Percentiles rank a stretch among this genome's conserved stretches.
These are phyloP conservation scores for Extremus antarcticus DNA, from an alignment of 495 filamentous ascomycete species.

Conservation along the genomic window DNA sequence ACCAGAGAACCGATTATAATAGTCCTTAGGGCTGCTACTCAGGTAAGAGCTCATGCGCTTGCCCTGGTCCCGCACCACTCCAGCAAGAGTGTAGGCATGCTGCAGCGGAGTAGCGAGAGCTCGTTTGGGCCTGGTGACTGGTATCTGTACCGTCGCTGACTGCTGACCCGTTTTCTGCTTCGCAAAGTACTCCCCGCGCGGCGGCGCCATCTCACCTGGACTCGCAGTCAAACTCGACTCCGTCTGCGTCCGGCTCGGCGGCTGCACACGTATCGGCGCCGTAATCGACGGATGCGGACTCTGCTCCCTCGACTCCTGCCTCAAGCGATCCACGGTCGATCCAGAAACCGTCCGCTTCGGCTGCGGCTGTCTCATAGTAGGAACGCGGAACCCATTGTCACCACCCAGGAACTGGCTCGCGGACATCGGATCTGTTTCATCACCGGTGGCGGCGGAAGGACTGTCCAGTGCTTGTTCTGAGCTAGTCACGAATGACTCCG, in stretches of 20 bases:
- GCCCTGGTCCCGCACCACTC: constrained; percentile 64
- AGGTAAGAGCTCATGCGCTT: constrained; percentile 76
- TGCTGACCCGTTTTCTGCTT: not conserved
- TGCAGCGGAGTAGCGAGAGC: constrained; percentile 53
- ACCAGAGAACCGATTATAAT: constrained; percentile 91
- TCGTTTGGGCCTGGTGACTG: constrained; percentile 41
- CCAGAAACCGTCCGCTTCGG: constrained; percentile 1
- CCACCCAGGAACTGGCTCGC: constrained; percentile 81
- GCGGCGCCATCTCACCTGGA: not conserved
- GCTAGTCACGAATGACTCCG: constrained; percentile 42
- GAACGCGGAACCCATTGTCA: constrained; percentile 84
- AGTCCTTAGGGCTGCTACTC: constrained; percentile 91
- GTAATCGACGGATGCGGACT: not conserved
- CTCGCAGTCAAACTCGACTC: not conserved
- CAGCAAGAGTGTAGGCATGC: constrained; percentile 73
- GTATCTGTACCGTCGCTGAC: not conserved
- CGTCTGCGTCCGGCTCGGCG: constrained; percentile 1
- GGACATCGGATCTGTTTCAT: constrained; percentile 34
- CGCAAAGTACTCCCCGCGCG: not conserved
- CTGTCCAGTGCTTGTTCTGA: constrained; percentile 5
- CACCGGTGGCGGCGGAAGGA: not conserved
- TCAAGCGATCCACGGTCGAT: constrained; percentile 22
- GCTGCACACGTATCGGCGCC: constrained; percentile 3
- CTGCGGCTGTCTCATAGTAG: constrained; percentile 24
- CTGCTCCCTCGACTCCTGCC: constrained; percentile 24